Percentiles rank a stretch among this genome's conserved stretches.
Evolutionary conservation across 345 rosid genomes (phyloP).

Genomic region (Stellera chamaejasme): DNA sequence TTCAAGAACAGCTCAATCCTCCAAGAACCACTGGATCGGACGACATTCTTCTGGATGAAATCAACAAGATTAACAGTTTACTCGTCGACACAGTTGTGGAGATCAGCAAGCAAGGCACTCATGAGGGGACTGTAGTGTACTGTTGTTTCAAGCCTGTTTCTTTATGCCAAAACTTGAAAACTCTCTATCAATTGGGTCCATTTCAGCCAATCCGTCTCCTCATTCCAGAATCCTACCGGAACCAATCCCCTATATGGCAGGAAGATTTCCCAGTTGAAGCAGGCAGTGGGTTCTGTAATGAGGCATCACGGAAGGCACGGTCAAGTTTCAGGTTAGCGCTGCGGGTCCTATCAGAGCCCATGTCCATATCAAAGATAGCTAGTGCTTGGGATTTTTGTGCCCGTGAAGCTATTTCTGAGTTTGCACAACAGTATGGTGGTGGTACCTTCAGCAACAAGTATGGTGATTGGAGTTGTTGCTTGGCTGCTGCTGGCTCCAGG

Average conservation of each 20-base stretch:
- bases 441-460: constrained; percentile 39
- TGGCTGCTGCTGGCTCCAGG: constrained; percentile 6
- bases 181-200: neutral
- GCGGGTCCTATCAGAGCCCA: constrained; percentile 25
- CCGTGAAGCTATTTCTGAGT: constrained; percentile 20
- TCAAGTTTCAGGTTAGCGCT: constrained; percentile 18
- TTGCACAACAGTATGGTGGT: constrained; percentile 27
- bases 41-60: neutral
- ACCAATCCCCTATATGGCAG: neutral
- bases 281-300: constrained; percentile 23
- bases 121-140: neutral
- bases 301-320: constrained; percentile 23
- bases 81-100: neutral
- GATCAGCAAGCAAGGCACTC: neutral
- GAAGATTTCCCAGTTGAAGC: neutral
- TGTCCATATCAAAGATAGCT: constrained; percentile 27
- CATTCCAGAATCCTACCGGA: neutral
- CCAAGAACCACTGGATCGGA: no score
- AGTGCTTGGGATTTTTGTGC: constrained; percentile 29
- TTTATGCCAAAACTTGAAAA: neutral
- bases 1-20: no score
- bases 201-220: neutral
- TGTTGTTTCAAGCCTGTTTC: neutral
- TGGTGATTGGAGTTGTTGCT: constrained; percentile 31
- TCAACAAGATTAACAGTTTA: neutral